Evolutionary conservation across 257 asterid genomes (phyloP).

Genomic region (Anisodus acutangulus): DNA sequence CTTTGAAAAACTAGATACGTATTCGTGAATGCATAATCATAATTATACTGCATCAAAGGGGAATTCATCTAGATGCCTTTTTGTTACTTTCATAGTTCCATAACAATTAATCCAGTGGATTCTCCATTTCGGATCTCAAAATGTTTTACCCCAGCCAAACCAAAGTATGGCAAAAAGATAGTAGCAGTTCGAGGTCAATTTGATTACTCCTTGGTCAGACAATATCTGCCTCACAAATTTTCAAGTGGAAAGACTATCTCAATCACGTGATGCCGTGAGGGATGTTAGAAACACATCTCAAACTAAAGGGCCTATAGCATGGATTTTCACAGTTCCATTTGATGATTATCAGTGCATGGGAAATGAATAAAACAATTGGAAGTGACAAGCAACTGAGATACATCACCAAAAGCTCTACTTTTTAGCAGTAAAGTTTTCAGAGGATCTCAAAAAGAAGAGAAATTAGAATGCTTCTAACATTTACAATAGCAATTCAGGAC

Average conservation of each 20-base stretch:
- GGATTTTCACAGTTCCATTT: not conserved
- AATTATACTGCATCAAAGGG: not conserved
- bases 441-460: too few relatives aligned
- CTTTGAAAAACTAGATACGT: not conserved
- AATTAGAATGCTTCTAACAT: too few relatives aligned
- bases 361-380: not conserved
- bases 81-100: not conserved
- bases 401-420: not conserved
- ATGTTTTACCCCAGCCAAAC: not conserved
- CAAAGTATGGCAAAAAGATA: not conserved
- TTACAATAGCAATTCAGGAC: too few relatives aligned
- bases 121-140: not conserved
- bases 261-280: not conserved
- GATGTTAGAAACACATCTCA: not conserved
- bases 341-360: not conserved
- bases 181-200: not conserved
- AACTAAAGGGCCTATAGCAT: not conserved
- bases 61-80: slow-evolving; percentile 6
- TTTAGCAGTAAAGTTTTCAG: not conserved
- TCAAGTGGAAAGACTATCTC: not conserved
- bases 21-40: not conserved
- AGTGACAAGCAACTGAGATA: not conserved
- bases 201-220: not conserved
- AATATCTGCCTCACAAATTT: not conserved
- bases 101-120: not conserved